Evolutionary conservation across 352 stramenopile genomes (phyloP).

Genomic region (Phytophthora cajani): DNA sequence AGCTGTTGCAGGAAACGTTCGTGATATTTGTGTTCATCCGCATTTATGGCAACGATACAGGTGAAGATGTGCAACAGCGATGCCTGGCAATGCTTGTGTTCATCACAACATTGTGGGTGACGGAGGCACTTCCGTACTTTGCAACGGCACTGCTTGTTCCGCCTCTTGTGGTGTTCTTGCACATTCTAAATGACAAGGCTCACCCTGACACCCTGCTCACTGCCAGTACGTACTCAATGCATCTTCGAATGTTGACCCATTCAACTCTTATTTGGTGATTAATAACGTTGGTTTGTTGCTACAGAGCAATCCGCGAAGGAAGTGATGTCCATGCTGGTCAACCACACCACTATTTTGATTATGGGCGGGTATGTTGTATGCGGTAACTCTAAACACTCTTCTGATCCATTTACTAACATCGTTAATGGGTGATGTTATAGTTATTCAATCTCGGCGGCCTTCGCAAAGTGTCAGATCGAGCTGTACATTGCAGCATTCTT

Average conservation of each 20-base stretch:
- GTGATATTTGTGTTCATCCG: neutral
- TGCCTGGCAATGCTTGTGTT: constrained; percentile 92
- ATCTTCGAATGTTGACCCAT: neutral
- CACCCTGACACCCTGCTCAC: constrained; percentile 71
- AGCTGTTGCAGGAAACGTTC: neutral
- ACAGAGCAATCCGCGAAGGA: constrained; percentile 85
- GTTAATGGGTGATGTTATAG: constrained; percentile 20
- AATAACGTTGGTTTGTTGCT: neutral
- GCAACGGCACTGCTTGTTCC: constrained; percentile 91
- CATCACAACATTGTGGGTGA: constrained; percentile 91
- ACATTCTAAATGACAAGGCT: constrained; percentile 89
- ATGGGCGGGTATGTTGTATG: constrained; percentile 81
- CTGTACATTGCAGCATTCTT: constrained; percentile 90
- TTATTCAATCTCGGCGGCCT: constrained; percentile 90
- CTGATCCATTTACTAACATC: constrained; percentile 5
- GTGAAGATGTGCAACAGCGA: constrained; percentile 81
- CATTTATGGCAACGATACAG: constrained; percentile 26
- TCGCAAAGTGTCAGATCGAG: constrained; percentile 93
- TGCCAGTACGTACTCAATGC: constrained; percentile 57
- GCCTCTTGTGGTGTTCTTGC: constrained; percentile 87
- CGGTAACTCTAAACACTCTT: neutral
- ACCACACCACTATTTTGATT: constrained; percentile 94
- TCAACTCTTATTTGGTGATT: neutral
- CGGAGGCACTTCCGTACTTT: constrained; percentile 92
- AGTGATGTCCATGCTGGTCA: constrained; percentile 90